Evolutionary conservation across 2,329 filamentous ascomycete genomes (phyloP).

Genomic region (Grosmannia serpens): DNA sequence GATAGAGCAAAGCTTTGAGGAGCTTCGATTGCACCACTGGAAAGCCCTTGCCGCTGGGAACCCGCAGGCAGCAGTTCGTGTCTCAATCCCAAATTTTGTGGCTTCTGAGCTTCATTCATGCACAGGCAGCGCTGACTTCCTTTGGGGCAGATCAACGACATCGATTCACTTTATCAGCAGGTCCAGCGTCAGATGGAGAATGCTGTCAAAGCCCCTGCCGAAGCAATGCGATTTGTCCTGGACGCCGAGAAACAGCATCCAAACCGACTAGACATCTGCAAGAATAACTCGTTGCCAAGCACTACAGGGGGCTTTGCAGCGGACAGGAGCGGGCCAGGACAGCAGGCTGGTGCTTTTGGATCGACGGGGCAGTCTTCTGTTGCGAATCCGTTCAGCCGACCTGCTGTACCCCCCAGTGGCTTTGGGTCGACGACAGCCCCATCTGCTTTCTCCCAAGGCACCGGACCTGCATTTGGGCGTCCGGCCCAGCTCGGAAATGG

Average conservation of each 20-base stretch:
- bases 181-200: conserved; percentile 61
- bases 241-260: conserved; percentile 59
- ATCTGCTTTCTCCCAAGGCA: conserved; percentile 18
- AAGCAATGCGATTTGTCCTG: conserved; percentile 59
- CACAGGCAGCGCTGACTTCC: neutral
- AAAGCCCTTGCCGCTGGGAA: conserved; percentile 48
- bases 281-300: conserved; percentile 29
- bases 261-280: conserved; percentile 58
- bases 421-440: conserved; percentile 34
- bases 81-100: neutral
- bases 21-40: conserved; percentile 68
- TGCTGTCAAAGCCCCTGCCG: conserved; percentile 57
- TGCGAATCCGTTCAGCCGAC: conserved; percentile 26
- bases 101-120: neutral
- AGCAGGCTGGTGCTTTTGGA: conserved; percentile 20
- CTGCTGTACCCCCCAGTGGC: conserved; percentile 5
- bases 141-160: conserved; percentile 42
- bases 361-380: conserved; percentile 13
- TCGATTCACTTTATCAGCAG: conserved; percentile 49
- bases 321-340: conserved; percentile 17
- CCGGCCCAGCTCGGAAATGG: conserved; percentile 16
- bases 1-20: conserved; percentile 80
- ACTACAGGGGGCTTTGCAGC: conserved; percentile 33
- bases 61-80: conserved; percentile 36
- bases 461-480: conserved; percentile 18